Evolutionary conservation across 1,139 yeast genomes (phyloP), one percentile per base, ranked within the genome.

Genomic region (Sporopachydermia cereana): DNA sequence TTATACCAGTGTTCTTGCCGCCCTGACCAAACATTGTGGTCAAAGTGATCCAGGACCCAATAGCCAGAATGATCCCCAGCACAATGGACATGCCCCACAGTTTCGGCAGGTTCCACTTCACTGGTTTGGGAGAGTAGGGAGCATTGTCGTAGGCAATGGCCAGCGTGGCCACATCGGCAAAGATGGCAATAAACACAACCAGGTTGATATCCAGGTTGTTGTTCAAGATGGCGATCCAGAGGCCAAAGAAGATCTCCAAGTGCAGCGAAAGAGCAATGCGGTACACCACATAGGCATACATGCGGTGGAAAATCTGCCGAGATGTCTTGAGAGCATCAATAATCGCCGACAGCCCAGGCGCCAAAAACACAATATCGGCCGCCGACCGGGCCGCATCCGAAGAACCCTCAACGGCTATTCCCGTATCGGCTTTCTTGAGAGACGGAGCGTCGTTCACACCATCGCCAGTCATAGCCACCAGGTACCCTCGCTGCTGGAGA

Each of bases 401-500:
- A 59, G 95, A 89, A 79, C 95, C 95, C 73, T 84, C 95, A 67
- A 85, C 95, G 65, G 95, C 95, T 74, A 85, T 85, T 82, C 95
- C 95, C 59, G 94, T 84, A 70, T 85, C 95, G 68, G 95, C 94
- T 75, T 84, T 84, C 83, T 85, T 85, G 72, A 85, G 78, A 56
- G 95, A 85, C 65, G 95, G 95, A 60, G 95, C 95, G 72, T 85
- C 95, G 72, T 85, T 85, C 66, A 85, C 95, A 80, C 95, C 95
- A 68, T 85, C 95, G 82, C 95, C 95, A 76, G 95, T 85, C 95
- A 85, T 85, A 69, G 95, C 95, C 74, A 84, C 94, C 71, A 85
- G 78, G 79, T 83, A 84, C 71, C 95, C 95, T 76, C 95, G 78
- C 63, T 80, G 76, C 74, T 84, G 93, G 67, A 84, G 76, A 60